Evolutionary conservation across 345 rosid genomes (phyloP), one percentile per base, ranked within the genome.

Genomic region (Durio zibethinus): DNA sequence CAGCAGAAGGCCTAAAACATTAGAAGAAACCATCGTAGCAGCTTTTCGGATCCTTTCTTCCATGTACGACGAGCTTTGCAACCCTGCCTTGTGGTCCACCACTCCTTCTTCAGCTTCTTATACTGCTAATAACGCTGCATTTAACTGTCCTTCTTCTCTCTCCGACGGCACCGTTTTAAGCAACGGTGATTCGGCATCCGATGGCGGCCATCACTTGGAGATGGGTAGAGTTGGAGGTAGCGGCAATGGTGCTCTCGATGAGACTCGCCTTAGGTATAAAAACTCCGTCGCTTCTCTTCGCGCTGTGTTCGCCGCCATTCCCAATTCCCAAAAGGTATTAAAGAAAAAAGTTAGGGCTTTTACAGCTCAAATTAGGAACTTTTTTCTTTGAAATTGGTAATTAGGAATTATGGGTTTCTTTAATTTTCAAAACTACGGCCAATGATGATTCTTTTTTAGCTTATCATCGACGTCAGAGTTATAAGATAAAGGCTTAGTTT

Each of bases 61-160:
- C 81, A 94, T 92, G 94, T 92, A 94, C 82, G 96, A 94, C 77
- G 97, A 94, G 91, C 97, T 97, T 54, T 94, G 97, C 83, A 94
- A 92, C 75, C 93, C 97, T 1, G 68, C 90, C 61, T 80, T 93
- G 35, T 96, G 98, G 99, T 86, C 96, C 64, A 85, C 92, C 38
- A 71, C 88, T 53, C 50, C 89, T 60, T 40, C 3, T 7, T 11
- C 65, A 33, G 21, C 80, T 47, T 9, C 85, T 20, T 0, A 38
- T 61, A 35, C 69, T 20, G 40, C 76, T 25, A 79, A 73, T 2
- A n/a, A 78, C 35, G 43, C 81, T n/a, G 43, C 83, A 1, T 29
- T 78, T 64, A 74, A 82, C 69, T 84, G 85, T 20, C 2, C 83
- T 20, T 75, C 83, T 50, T 52, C 84, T 57, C 72, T 84, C 54